phyloP scores from a whole-genome alignment of 2,329 filamentous ascomycete species.

The Beauveria rudraprayagi region DNA sequence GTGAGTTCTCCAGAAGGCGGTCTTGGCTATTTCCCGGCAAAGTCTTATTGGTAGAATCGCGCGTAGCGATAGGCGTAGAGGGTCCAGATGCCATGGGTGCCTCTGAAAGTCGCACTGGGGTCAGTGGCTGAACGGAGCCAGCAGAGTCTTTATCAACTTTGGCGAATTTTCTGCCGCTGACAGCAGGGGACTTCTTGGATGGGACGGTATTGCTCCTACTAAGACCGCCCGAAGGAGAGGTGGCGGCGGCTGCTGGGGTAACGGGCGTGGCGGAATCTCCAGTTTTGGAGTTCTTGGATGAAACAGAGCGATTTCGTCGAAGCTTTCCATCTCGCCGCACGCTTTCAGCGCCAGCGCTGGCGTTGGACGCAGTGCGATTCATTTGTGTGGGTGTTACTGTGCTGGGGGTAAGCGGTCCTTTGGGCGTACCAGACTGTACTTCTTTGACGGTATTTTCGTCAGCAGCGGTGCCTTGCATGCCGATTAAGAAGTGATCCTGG shows the following conservation, averaged over 20 bases:
- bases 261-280: conserved; percentile 66
- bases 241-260: conserved; percentile 45
- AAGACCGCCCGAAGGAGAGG: conserved; percentile 45
- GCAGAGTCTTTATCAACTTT: conserved; percentile 26
- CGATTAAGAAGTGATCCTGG: conserved; percentile 95
- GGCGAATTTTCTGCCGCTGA: conserved; percentile 60
- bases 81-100: conserved; percentile 14
- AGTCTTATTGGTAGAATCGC: neutral
- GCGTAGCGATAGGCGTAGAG: neutral
- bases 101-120: conserved; percentile 21
- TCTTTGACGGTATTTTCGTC: conserved; percentile 66
- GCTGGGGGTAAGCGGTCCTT: conserved; percentile 36
- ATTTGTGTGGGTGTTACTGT: conserved; percentile 43
- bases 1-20: conserved; percentile 35
- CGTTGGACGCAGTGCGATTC: conserved; percentile 73
- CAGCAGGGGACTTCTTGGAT: conserved; percentile 74
- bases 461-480: conserved; percentile 98
- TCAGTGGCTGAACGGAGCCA: conserved; percentile 31
- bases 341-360: conserved; percentile 82
- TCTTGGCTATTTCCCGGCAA: conserved; percentile 41
- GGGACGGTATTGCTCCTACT: conserved; percentile 82
- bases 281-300: conserved; percentile 74
- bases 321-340: conserved; percentile 72
- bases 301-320: conserved; percentile 83
- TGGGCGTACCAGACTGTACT: conserved; percentile 60